phyloP scores from a whole-genome alignment of 495 filamentous ascomycete species.

The Lepidopterella palustris region DNA sequence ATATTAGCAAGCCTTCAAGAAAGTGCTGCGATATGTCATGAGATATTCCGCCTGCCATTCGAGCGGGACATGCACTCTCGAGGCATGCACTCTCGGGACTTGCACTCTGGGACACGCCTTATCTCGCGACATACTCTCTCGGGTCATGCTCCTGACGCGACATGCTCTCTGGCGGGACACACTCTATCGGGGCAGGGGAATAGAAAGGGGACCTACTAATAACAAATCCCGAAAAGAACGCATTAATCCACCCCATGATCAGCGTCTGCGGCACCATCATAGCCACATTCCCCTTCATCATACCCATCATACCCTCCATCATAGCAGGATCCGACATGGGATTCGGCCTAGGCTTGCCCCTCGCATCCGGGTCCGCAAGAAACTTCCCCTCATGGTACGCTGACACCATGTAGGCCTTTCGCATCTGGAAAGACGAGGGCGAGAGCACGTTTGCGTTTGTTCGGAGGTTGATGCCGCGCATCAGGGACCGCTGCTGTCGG shows the following conservation, averaged over 20 bases:
- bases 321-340: slow-evolving; percentile 95
- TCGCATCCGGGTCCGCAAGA: slow-evolving; percentile 78
- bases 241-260: slow-evolving; percentile 99
- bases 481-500: slow-evolving; percentile 80
- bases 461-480: slow-evolving; percentile 80
- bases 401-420: slow-evolving; percentile 71
- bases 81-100: too few species aligned
- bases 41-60: background rate
- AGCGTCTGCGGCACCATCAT: slow-evolving; percentile 99
- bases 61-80: too few species aligned
- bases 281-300: slow-evolving; percentile 99
- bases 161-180: too few species aligned
- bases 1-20: slow-evolving; percentile 9
- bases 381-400: slow-evolving; percentile 79
- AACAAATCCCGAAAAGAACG: slow-evolving; percentile 95
- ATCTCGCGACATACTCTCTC: too few species aligned
- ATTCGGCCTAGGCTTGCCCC: slow-evolving; percentile 82
- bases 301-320: slow-evolving; percentile 99
- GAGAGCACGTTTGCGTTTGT: slow-evolving; percentile 69
- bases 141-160: too few species aligned
- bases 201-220: slow-evolving; percentile 59
- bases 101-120: too few species aligned
- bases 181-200: background rate
- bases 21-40: background rate
- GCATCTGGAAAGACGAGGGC: slow-evolving; percentile 62